These are phyloP conservation scores for Przewalskia tangutica DNA, from an alignment of 257 asterid genomes.

Conservation along the genomic window DNA sequence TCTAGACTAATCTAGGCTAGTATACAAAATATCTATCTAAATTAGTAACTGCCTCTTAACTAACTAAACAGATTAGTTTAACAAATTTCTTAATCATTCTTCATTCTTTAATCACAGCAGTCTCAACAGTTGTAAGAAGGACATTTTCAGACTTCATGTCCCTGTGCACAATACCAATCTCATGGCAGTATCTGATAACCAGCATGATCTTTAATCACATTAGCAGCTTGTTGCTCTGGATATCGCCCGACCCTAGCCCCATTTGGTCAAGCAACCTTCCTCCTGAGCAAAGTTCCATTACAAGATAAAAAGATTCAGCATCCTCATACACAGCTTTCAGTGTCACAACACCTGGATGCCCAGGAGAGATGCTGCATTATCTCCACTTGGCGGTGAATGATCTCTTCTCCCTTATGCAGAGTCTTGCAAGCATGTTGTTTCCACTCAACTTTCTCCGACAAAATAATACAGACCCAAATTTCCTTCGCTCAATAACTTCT, in stretches of 20 bases:
- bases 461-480: constrained; percentile 67
- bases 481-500: constrained; percentile 56
- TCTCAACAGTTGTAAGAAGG: constrained; percentile 49
- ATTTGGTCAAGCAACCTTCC: constrained; percentile 83
- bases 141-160: constrained; percentile 88
- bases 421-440: constrained; percentile 81
- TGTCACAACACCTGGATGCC: constrained; percentile 79
- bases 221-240: constrained; percentile 67
- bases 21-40: no score
- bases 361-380: constrained; percentile 94
- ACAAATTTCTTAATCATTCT: no score
- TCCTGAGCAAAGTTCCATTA: constrained; percentile 84
- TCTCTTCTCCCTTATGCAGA: constrained; percentile 69
- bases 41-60: no score
- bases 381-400: constrained; percentile 86
- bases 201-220: constrained; percentile 66
- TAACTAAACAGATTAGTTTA: no score
- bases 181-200: constrained; percentile 77
- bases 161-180: constrained; percentile 90
- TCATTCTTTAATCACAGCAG: no score
- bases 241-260: constrained; percentile 52
- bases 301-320: constrained; percentile 62
- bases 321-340: constrained; percentile 78
- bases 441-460: constrained; percentile 58
- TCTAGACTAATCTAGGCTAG: no score